Percentiles rank a stretch among this genome's conserved stretches.
These are phyloP conservation scores for Pleurotus eryngii DNA, from an alignment of 768 basidiomycete species.

Conservation along the genomic window DNA sequence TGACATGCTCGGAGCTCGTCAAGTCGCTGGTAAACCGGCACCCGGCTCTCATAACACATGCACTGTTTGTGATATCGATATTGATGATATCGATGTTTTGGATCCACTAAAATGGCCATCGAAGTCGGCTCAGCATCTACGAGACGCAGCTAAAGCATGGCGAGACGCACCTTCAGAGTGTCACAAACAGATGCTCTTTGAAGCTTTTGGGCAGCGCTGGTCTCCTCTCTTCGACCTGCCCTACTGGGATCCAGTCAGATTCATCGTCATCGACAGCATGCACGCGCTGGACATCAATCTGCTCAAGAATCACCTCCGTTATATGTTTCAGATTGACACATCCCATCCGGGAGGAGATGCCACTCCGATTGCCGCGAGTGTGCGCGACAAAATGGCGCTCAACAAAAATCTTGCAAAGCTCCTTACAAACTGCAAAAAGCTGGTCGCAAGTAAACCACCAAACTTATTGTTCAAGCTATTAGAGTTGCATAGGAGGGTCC, in stretches of 20 bases:
- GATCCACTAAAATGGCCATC: slow-evolving; percentile 19
- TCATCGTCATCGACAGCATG: slow-evolving; percentile 35
- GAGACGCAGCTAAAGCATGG: slow-evolving; percentile 11
- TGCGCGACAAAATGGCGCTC: neutral
- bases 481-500: neutral
- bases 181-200: slow-evolving; percentile 15
- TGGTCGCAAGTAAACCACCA: neutral
- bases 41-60: slow-evolving; percentile 17
- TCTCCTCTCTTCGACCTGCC: slow-evolving; percentile 29
- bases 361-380: neutral
- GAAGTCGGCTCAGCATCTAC: slow-evolving; percentile 14
- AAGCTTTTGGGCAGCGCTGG: slow-evolving; percentile 16
- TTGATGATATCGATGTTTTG: slow-evolving; percentile 14
- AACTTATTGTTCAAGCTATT: neutral
- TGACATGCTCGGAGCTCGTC: slow-evolving; percentile 28
- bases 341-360: neutral
- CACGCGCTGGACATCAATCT: slow-evolving; percentile 36
- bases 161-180: slow-evolving; percentile 15
- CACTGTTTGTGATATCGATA: slow-evolving; percentile 16
- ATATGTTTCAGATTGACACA: slow-evolving; percentile 20
- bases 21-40: slow-evolving; percentile 20
- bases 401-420: neutral
- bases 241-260: slow-evolving; percentile 34
- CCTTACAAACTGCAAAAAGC: neutral
- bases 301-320: slow-evolving; percentile 27